A percentile compares a stretch with the other conserved stretches of the same genome.
Conservation (phyloP, 2,329 filamentous ascomycete genomes). For the Phoma sp. region DNA sequence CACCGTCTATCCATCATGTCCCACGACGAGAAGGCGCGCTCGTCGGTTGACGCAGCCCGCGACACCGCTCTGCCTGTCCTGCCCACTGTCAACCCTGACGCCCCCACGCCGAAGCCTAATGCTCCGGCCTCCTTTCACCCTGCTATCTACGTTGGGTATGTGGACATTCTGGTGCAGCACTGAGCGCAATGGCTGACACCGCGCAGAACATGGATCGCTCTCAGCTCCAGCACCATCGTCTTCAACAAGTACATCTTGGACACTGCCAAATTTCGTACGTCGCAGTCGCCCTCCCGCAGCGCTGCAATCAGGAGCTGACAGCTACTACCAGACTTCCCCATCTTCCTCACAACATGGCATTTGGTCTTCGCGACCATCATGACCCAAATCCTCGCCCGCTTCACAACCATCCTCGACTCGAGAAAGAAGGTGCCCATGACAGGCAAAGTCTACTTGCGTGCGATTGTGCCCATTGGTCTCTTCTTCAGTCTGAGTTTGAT, state of each 20-base stretch:
- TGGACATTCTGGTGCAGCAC: constrained; percentile 49
- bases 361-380: constrained; percentile 89
- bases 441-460: constrained; percentile 86
- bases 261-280: constrained; percentile 80
- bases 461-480: constrained; percentile 91
- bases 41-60: constrained; percentile 77
- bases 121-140: constrained; percentile 72
- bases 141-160: constrained; percentile 79
- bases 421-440: constrained; percentile 98
- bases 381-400: constrained; percentile 91
- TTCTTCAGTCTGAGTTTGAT: constrained; percentile 97
- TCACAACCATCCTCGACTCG: constrained; percentile 87
- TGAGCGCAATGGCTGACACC: constrained; percentile 26
- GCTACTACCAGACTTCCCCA: constrained; percentile 46
- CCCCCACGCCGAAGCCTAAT: constrained; percentile 70
- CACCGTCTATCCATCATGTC: constrained; percentile 57
- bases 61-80: constrained; percentile 67
- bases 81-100: constrained; percentile 78
- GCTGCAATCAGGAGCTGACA: constrained; percentile 34
- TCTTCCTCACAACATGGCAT: constrained; percentile 90
- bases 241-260: constrained; percentile 99
- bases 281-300: background rate
- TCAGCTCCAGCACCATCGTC: constrained; percentile 93
- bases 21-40: constrained; percentile 75
- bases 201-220: constrained; percentile 82